These are phyloP conservation scores for Larix kaempferi DNA, from an alignment of 75 land plant species.

Conservation along the genomic window DNA sequence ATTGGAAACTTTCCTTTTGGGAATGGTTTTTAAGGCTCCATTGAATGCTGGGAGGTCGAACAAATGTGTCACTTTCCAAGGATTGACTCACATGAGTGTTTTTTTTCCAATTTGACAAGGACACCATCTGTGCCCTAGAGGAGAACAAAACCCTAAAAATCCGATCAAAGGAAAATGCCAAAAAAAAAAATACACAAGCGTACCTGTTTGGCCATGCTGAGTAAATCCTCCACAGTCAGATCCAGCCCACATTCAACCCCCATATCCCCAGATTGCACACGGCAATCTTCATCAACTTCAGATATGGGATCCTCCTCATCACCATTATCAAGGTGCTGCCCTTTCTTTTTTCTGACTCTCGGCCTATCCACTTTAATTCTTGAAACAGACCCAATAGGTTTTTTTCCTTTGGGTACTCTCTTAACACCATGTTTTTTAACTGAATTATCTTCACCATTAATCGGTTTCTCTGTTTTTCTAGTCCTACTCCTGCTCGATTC, in stretches of 20 bases:
- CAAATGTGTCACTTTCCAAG: too few relatives aligned
- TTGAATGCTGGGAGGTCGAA: too few relatives aligned
- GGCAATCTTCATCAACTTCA: background rate
- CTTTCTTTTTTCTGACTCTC: background rate
- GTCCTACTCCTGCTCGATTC: background rate
- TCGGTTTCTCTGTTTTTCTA: background rate
- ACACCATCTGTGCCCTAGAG: too few relatives aligned
- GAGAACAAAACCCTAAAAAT: too few relatives aligned
- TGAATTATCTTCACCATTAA: background rate
- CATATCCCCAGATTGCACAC: background rate
- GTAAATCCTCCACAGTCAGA: constrained; percentile 1
- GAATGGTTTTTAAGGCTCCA: too few relatives aligned
- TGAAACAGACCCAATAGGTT: background rate
- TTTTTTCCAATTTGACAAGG: too few relatives aligned
- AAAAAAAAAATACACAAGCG: background rate
- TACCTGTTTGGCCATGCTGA: constrained; percentile 5
- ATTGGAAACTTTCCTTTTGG: too few relatives aligned
- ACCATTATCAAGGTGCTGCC: background rate
- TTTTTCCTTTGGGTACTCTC: background rate
- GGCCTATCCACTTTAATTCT: background rate
- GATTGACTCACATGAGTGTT: too few relatives aligned
- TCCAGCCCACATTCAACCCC: background rate
- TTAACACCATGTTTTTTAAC: background rate
- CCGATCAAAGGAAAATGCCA: too few relatives aligned
- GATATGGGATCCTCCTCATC: background rate